Evolutionary conservation across 345 rosid genomes (phyloP), one percentile per base, ranked within the genome.

Genomic region (Citrus sinensis): DNA sequence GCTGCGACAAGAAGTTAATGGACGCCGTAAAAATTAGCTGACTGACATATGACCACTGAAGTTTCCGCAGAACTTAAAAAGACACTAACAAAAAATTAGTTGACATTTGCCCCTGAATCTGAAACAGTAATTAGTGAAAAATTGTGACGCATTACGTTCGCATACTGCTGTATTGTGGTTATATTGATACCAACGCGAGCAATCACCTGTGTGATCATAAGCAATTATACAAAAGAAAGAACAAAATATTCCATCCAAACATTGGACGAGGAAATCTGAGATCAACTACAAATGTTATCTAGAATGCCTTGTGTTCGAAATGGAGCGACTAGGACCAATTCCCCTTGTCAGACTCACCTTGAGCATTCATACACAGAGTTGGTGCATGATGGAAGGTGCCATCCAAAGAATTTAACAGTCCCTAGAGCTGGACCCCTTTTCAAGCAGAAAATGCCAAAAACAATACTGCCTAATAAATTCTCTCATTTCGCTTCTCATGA

Each of bases 401-500:
- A 73, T 27, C 51, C 67, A 29, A 73, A 35, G 35, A 66, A 29
- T 6, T 30, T 49, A 30, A 39, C 34, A 7, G 25, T 49, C 32
- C 5, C 20, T 17, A 49, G 66, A 6, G 42, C 46, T 22, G 62
- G 49, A 64, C 30, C 30, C 16, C 29, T 9, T 37, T 59, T 11
- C 4, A 25, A 69, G n/a, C n/a, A 24, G 35, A 46, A 22, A 32
- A 16, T 54, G n/a, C 49, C 37, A 62, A 58, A 46, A 72, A 65
- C 2, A 64, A 27, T 63, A 24, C 14, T 20, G 22, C 62, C 69
- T 62, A 24, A 42, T 73, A 32, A 40, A 55, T 46, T 46, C 35
- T 63, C 64, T 81, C 72, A 87, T 75, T 81, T 79, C 58, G 42
- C 79, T 65, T 71, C 85, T 66, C 79, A 81, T 17, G 70, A 61